A percentile compares a stretch with the other conserved stretches of the same genome.
Evolutionary conservation across 495 filamentous ascomycete species (phyloP).

Genomic region (Oleoguttula mirabilis): DNA sequence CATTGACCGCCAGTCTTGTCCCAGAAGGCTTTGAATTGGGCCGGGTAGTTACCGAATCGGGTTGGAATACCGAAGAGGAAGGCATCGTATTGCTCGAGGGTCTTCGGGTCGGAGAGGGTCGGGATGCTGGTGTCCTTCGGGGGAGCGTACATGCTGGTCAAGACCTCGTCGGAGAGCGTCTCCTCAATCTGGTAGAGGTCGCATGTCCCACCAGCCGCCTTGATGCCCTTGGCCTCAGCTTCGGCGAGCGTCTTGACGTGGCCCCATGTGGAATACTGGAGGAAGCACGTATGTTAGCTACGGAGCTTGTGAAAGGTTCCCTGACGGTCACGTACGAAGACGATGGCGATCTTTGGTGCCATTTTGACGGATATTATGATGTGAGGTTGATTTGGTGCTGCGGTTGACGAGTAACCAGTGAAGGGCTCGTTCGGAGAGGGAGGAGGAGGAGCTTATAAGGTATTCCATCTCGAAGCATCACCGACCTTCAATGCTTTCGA

Average conservation of each 20-base stretch:
- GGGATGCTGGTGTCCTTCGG: conserved; percentile 57
- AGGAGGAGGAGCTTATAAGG: too few species aligned
- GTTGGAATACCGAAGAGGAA: conserved; percentile 95
- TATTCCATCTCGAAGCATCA: too few species aligned
- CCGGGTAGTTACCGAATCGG: conserved; percentile 97
- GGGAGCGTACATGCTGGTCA: conserved; percentile 81
- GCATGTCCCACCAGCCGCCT: conserved; percentile 68
- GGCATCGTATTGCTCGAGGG: conserved; percentile 44
- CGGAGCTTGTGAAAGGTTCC: too few species aligned
- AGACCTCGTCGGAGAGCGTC: conserved; percentile 72
- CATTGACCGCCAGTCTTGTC: conserved; percentile 56
- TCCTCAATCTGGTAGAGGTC: conserved; percentile 81
- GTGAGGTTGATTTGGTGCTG: too few species aligned
- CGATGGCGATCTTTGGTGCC: conserved; percentile 87
- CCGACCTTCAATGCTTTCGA: too few species aligned
- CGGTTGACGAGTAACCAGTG: too few species aligned
- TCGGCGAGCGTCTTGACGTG: conserved; percentile 76
- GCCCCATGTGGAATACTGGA: conserved; percentile 93
- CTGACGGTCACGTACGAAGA: conserved; percentile 79
- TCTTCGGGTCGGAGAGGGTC: conserved; percentile 46
- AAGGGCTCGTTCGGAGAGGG: too few species aligned
- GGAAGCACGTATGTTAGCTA: conserved; percentile 2
- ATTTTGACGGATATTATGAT: conserved; percentile 41
- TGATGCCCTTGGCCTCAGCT: conserved; percentile 82
- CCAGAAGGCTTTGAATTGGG: conserved; percentile 90